Base-by-base conservation (phyloP, 768 basidiomycete genomes). In the Dentipellis fragilis region DNA sequence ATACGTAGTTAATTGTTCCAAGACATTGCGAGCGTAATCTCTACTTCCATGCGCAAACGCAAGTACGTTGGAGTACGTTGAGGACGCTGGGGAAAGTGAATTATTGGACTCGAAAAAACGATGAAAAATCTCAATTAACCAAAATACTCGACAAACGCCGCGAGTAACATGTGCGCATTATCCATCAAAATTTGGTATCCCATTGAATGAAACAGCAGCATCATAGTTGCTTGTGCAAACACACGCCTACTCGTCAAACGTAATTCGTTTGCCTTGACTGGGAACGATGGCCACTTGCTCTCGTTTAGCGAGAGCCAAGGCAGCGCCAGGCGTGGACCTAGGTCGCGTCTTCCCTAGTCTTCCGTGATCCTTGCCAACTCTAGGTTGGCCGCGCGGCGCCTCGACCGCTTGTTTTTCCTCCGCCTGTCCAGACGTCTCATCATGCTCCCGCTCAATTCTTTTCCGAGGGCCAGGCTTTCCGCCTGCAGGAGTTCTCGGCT, bases 281-380 rank as follows among this genome's bases (percentile, higher is more conserved):
- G 76, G 75, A 35, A 87, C 71, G 63, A 92, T 92, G 5, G 85
- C 85, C 16, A 79, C 81, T 54, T 80, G 83, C 69, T 89, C 85
- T 52, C 90, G 80, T 63, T 82, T 80, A 21, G 89, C 89, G 16
- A 77, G 75, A 0, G 89, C 89, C 19, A 91, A 79, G 1, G 87
- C 86, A 3, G 90, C 90, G 36, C 90, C 89, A 36, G 89, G 89
- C 64, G 76, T 84, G 4, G 83, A 73, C 29, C 89, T 79, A 47
- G 57, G 17, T 51, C 42, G 54, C 54, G 61, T 19, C 60, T 57
- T 34, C 57, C 61, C 49, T 54, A 34, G 47, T 51, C 36, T 34
- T 45, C 49, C 12, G 59, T 17, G n/a, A 19, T 45, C 42, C 14
- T 8, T 19, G 42, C 42, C 42, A 16, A 16, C n/a, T 16, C 42